Evolutionary conservation across 495 filamentous ascomycete genomes (phyloP).

Genomic region (Astrothelium macrocarpum): DNA sequence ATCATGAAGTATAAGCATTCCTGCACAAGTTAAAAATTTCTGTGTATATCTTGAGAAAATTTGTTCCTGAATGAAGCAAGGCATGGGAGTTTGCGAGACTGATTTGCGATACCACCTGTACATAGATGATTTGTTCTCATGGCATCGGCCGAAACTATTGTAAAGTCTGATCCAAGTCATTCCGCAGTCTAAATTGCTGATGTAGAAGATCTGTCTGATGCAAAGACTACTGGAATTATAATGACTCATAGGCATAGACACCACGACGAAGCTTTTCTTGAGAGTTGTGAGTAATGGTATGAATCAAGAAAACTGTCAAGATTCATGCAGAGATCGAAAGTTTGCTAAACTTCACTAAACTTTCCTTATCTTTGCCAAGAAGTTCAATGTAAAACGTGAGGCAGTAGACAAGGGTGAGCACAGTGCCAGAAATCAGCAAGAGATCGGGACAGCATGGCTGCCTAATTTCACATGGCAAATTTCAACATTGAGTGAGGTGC

Average conservation of each 20-base stretch:
- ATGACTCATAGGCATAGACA: neutral
- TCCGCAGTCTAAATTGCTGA: neutral
- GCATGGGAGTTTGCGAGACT: neutral
- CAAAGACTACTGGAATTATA: neutral
- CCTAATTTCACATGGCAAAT: too few relatives aligned
- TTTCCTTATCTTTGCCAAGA: constrained; percentile 1
- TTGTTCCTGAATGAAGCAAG: neutral
- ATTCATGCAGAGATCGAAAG: neutral
- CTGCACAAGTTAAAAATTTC: neutral
- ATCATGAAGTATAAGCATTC: constrained; percentile 16
- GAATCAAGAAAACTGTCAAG: neutral
- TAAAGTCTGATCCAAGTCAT: neutral
- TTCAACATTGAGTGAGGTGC: too few relatives aligned
- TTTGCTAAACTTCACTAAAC: too few relatives aligned
- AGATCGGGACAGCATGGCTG: neutral
- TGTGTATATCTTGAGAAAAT: neutral
- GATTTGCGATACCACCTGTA: neutral
- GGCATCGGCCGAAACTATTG: too few relatives aligned
- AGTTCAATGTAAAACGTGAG: neutral
- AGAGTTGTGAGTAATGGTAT: neutral
- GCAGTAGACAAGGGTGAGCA: neutral
- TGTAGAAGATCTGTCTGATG: neutral
- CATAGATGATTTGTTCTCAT: neutral
- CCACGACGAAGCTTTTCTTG: neutral
- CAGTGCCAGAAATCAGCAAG: too few relatives aligned